phyloP scores from a whole-genome alignment of 2,329 filamentous ascomycete species.

The Fusarium agapanthi region DNA sequence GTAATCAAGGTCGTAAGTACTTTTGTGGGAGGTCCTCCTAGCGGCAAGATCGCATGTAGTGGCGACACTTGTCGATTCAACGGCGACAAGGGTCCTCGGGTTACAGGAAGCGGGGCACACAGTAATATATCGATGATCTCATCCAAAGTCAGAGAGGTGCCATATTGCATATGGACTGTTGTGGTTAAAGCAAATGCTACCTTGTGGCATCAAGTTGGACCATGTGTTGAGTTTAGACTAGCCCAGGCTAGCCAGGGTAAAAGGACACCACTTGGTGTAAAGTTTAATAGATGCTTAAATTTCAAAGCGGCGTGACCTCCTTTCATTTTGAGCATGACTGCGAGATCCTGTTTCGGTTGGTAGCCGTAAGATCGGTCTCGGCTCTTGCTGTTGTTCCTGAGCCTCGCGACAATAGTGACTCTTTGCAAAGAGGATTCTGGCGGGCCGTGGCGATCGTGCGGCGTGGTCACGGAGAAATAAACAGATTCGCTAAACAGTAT shows the following conservation, averaged over 20 bases:
- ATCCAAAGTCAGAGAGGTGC: slow-evolving; percentile 1
- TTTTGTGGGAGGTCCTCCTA: slow-evolving; percentile 17
- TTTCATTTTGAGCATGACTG: neutral
- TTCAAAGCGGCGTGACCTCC: neutral
- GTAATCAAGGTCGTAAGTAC: slow-evolving; percentile 14
- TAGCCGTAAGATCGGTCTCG: neutral
- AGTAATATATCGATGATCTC: slow-evolving; percentile 11
- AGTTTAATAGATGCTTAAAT: neutral
- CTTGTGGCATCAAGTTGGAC: neutral
- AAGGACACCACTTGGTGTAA: neutral
- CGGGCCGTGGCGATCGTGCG: slow-evolving; percentile 36
- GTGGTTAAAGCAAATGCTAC: neutral
- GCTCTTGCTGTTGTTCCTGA: neutral
- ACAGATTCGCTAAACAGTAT: neutral
- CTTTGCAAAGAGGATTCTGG: slow-evolving; percentile 4
- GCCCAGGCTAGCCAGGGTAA: neutral
- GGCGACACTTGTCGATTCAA: neutral
- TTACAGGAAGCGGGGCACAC: neutral
- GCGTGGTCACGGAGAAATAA: slow-evolving; percentile 12
- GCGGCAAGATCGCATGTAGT: slow-evolving; percentile 2
- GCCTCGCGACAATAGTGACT: neutral
- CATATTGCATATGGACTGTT: neutral
- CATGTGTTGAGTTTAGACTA: neutral
- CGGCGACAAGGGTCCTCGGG: slow-evolving; percentile 6
- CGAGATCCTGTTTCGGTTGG: neutral